Percentiles rank a stretch among this genome's conserved stretches.
Conservation (phyloP, 1,139 yeast species). For the Scheffersomyces lignicola region DNA sequence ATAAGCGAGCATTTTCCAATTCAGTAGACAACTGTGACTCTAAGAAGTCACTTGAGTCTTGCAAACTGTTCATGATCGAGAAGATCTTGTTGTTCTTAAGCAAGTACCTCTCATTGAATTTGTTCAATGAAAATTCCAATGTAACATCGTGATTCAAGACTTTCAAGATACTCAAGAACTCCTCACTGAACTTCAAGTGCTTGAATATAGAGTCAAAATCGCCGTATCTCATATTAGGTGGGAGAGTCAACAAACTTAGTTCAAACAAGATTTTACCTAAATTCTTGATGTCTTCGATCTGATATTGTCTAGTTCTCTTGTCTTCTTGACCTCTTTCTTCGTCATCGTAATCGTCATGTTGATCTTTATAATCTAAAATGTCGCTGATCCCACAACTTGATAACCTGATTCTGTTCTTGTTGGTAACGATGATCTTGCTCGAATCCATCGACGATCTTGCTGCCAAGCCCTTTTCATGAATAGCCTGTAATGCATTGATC, state of each 20-base stretch:
- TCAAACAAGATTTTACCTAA: slow-evolving; percentile 63
- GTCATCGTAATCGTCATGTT: slow-evolving; percentile 7
- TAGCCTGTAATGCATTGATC: slow-evolving; percentile 59
- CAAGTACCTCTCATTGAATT: slow-evolving; percentile 33
- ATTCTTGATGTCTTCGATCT: slow-evolving; percentile 44
- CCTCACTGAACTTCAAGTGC: slow-evolving; percentile 21
- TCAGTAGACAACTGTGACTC: slow-evolving; percentile 72
- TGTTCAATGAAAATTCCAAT: slow-evolving; percentile 16
- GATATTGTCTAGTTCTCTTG: slow-evolving; percentile 5
- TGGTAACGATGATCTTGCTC: slow-evolving; percentile 71
- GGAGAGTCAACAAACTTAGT: slow-evolving; percentile 48
- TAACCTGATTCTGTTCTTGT: slow-evolving; percentile 67
- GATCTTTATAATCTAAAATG: slow-evolving; percentile 46
- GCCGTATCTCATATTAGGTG: slow-evolving; percentile 21
- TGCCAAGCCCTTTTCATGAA: slow-evolving; percentile 64
- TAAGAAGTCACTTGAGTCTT: slow-evolving; percentile 59
- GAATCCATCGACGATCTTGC: slow-evolving; percentile 62
- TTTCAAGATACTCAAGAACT: slow-evolving; percentile 19
- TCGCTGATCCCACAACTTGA: slow-evolving; percentile 75
- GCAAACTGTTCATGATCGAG: slow-evolving; percentile 51
- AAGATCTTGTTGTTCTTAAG: slow-evolving; percentile 37
- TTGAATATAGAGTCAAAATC: slow-evolving; percentile 16
- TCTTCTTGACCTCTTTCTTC: slow-evolving; percentile 7
- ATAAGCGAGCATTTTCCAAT: slow-evolving; percentile 84
- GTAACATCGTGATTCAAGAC: slow-evolving; percentile 14